phyloP scores from a whole-genome alignment of 1,284 basidiomycete genomes.

The Austroboletus novae-zelandiae region DNA sequence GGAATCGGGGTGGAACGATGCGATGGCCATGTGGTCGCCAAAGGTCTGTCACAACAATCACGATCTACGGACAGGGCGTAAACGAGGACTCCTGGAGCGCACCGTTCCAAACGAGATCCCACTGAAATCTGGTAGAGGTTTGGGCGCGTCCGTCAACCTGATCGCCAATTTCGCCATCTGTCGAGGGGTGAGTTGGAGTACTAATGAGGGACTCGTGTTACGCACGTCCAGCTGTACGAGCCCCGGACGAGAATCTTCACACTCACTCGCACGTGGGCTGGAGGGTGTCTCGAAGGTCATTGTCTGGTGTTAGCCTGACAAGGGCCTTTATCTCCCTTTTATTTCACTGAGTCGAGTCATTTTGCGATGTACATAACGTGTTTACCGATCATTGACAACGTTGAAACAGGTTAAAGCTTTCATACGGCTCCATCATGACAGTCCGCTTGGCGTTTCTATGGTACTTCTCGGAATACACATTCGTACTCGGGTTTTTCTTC shows the following conservation, averaged over 20 bases:
- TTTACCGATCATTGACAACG: too few species aligned
- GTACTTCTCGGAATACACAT: too few species aligned
- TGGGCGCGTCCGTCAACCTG: conserved; percentile 34
- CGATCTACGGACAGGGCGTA: background rate
- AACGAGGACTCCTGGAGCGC: conserved; percentile 2
- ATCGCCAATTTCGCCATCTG: conserved; percentile 45
- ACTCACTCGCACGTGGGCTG: background rate
- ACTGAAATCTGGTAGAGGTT: conserved; percentile 36
- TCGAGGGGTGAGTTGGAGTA: background rate
- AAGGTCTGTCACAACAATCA: conserved; percentile 34
- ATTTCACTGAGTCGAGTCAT: conserved; percentile 1
- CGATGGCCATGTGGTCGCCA: conserved; percentile 82
- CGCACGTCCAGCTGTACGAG: conserved; percentile 22
- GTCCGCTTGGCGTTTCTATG: too few species aligned
- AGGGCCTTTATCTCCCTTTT: background rate
- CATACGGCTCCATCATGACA: too few species aligned
- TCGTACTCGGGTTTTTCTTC: too few species aligned
- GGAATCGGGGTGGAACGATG: conserved; percentile 55
- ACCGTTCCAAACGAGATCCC: conserved; percentile 41
- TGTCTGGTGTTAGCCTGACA: too few species aligned
- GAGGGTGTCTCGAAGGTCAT: conserved; percentile 1
- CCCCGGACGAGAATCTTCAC: background rate
- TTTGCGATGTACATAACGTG: background rate
- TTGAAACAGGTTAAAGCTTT: too few species aligned
- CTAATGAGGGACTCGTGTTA: background rate